phyloP scores from a whole-genome alignment of 257 asterid genomes.

The Nicotiana otophora region DNA sequence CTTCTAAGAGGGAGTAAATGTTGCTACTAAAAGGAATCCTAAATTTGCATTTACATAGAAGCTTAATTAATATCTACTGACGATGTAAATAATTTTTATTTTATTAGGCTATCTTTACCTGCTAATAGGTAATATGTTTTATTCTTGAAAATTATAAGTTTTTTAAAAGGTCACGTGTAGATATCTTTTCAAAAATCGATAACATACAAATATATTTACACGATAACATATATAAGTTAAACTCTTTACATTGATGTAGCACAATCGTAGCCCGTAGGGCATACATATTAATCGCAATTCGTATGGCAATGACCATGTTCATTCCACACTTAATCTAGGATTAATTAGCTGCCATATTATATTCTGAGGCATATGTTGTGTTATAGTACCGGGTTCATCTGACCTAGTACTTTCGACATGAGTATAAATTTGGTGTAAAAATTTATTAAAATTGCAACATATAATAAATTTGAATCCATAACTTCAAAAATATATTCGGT shows the following conservation, averaged over 20 bases:
- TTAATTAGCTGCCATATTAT: no score
- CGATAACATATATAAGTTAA: not conserved
- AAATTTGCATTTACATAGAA: not conserved
- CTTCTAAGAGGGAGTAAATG: not conserved
- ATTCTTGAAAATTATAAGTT: not conserved
- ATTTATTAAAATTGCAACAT: no score
- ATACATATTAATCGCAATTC: not conserved
- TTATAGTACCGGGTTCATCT: no score
- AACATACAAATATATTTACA: not conserved
- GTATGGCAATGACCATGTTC: not conserved
- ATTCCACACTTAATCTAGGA: no score
- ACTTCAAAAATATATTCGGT: not conserved
- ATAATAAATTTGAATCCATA: not conserved
- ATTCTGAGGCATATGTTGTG: no score
- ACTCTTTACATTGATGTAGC: not conserved
- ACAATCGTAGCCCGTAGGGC: not conserved
- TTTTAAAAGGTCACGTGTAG: not conserved
- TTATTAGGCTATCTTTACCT: no score
- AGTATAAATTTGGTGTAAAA: no score
- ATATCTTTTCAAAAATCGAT: not conserved
- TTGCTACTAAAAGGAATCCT: not conserved
- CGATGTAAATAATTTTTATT: no score
- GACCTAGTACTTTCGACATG: no score
- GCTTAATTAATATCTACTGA: not conserved
- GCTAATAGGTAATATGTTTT: not conserved